Percentiles rank a stretch among this genome's conserved stretches.
These are phyloP conservation scores for Globisporangium polare DNA, from an alignment of 352 stramenopile species.

Conservation along the genomic window DNA sequence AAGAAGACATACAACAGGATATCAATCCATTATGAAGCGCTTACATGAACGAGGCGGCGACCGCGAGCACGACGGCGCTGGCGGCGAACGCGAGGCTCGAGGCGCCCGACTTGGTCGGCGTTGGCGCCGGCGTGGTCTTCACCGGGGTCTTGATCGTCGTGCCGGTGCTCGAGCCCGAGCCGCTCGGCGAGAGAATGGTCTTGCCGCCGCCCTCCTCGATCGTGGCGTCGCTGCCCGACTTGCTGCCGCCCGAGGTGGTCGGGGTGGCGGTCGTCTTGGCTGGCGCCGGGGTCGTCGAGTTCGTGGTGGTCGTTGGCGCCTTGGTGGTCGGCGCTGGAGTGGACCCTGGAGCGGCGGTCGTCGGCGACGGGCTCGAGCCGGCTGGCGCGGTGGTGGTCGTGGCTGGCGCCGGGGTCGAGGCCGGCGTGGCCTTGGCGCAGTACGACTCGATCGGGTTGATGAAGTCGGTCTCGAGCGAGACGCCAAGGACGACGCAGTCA, in stretches of 20 bases:
- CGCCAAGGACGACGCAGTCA: conserved; percentile 19
- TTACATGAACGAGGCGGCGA: conserved; percentile 17
- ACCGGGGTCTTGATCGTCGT: not conserved
- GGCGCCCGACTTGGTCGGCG: conserved; percentile 3
- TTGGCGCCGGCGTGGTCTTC: not conserved
- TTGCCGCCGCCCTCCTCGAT: not conserved
- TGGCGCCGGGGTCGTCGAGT: not conserved
- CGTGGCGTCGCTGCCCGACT: not conserved
- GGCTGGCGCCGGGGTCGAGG: not conserved
- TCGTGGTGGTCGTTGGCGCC: not conserved
- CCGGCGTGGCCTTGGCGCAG: not conserved
- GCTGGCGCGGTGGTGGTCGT: not conserved
- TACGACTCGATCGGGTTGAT: conserved; percentile 4
- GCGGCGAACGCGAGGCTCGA: conserved; percentile 5
- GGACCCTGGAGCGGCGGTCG: not conserved
- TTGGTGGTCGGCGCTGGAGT: conserved; percentile 6
- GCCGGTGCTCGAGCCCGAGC: not conserved
- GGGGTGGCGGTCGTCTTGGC: not conserved
- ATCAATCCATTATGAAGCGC: too few species aligned
- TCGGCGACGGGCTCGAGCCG: not conserved
- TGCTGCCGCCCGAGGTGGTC: not conserved
- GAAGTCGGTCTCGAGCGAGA: conserved; percentile 19
- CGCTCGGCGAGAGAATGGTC: not conserved
- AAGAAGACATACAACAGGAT: not conserved
- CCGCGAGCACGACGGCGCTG: conserved; percentile 8